phyloP scores from a whole-genome alignment of 257 asterid genomes.

The Solanum paucissectum region DNA sequence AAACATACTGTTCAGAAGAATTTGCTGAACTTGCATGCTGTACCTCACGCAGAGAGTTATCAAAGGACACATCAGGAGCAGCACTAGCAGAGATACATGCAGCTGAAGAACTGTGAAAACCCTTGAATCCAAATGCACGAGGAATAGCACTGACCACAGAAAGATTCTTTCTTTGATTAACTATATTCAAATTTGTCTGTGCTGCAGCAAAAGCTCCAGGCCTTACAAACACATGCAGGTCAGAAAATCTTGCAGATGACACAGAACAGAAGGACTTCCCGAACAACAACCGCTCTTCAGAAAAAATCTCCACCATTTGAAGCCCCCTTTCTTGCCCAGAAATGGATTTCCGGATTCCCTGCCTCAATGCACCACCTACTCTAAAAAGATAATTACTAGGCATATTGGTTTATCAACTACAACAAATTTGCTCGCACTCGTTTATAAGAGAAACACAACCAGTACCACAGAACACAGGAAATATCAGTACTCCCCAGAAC shows the following conservation, averaged over 20 bases:
- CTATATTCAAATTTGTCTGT: conserved; percentile 49
- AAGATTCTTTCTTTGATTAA: conserved; percentile 42
- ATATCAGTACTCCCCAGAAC: conserved; percentile 59
- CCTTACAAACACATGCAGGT: conserved; percentile 37
- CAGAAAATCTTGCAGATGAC: conserved; percentile 27
- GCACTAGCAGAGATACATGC: conserved; percentile 47
- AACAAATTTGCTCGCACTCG: conserved; percentile 10
- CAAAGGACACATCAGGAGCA: conserved; percentile 62
- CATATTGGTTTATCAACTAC: conserved; percentile 37
- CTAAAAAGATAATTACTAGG: conserved; percentile 55
- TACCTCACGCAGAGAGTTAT: conserved; percentile 37
- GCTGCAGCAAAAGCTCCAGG: conserved; percentile 61
- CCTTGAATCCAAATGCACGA: conserved; percentile 49
- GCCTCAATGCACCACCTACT: conserved; percentile 33
- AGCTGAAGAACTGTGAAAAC: conserved; percentile 34
- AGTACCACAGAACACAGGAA: conserved; percentile 19
- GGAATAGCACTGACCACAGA: conserved; percentile 63
- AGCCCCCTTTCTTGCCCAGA: conserved; percentile 32
- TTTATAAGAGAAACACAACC: conserved; percentile 17
- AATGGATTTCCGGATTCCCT: conserved; percentile 36
- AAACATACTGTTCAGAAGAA: conserved; percentile 56
- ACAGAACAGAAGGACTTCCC: conserved; percentile 31
- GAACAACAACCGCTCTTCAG: conserved; percentile 32
- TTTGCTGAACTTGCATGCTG: conserved; percentile 34
- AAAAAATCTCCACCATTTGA: conserved; percentile 31